Base-by-base conservation (phyloP, 1,284 basidiomycete species). In the Tremellales sp. region DNA sequence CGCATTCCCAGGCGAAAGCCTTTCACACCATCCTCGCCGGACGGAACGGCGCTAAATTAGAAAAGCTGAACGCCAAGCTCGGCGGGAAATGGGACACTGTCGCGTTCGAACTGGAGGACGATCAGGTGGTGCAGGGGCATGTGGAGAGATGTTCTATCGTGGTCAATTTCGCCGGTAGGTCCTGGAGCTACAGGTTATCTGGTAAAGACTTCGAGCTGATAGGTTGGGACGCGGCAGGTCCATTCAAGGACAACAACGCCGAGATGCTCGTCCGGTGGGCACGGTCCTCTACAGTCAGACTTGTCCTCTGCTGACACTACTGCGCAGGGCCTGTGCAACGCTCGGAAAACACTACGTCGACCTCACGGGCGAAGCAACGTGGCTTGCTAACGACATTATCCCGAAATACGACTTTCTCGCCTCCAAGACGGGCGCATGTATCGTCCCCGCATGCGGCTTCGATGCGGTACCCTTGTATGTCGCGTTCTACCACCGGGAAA, bases 401-500 rank as follows among this genome's bases (percentile, higher is more conserved):
- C 57, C 72, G 4, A 62, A 79, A 75, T 84, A 78, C 58, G 83
- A 88, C 68, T 83, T 78, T 56, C 61, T 76, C 4, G 86, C 86
- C 0, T 78, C 76, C 14, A 80, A 82, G 63, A 83, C 80, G 0
- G 77, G 79, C 16, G 74, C 85, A 1, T 77, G 83, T 51, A 83
- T 91, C 51, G 76, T 88, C 7, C 83, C 82, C 10, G 75, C 79
- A 3, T 84, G 80, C 50, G 86, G 84, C 0, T 79, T 85, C 53
- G 86, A 88, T 67, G 84, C 83, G 14, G 63, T 86, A 13, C 85
- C 86, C 2, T 80, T 81, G 70, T 66, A 60, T 40, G 73, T 66
- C 34, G 4, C 6, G n/a, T n/a, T 3, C 19, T 14, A n/a, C 14
- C 13, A 18, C 14, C 21, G n/a, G 19, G 34, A 33, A 27, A 3